Base-by-base conservation (phyloP, 2,329 filamentous ascomycete species). In the Coleophoma crateriformis region DNA sequence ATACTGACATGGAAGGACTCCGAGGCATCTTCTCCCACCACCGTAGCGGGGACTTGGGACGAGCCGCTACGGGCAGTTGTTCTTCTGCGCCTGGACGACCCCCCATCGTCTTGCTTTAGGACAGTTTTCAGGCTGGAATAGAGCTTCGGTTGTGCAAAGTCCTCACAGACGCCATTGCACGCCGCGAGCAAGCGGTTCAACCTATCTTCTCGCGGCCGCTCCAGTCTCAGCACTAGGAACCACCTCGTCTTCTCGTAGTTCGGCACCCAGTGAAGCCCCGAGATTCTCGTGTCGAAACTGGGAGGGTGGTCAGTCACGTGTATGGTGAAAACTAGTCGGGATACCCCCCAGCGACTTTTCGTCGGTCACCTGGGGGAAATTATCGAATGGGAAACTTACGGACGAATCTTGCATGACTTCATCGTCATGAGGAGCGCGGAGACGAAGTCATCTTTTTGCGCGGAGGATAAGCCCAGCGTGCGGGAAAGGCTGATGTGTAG, bases 401-500 rank as follows among this genome's bases (percentile, higher is more conserved):
- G 67, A 51, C 64, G 53, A 56, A 78, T 64, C 32, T 67, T 56
- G 40, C 71, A 71, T 3, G 62, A 51, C 45, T 66, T 51, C 49
- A 86, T 57, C 8, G 68, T 60, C 1, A 66, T 63, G 34, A 69
- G 65, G 5, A 95, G 65, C 0, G 68, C 67, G 4, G 77, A 68
- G 5, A 87, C 71, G 62, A 96, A 96, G 0, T 56, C 58, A 27
- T 85, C 81, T 57, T 88, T 89, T 55, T 85, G 76, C n/a, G 83
- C 75, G 0, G 88, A 90, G 44, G 74, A 72, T 33, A 99, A 79
- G 12, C 84, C 78, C 46, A 97, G 72, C 0, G 94, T 87, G 6
- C 89, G 79, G 7, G 94, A 97, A 7, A 99, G 77, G 58, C 90
- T 96, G 61, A 99, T 84, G 68, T 99, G 94, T 43, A 99, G 76